Conservation (phyloP, 2,329 filamentous ascomycete species). For the Botrytis byssoidea region DNA sequence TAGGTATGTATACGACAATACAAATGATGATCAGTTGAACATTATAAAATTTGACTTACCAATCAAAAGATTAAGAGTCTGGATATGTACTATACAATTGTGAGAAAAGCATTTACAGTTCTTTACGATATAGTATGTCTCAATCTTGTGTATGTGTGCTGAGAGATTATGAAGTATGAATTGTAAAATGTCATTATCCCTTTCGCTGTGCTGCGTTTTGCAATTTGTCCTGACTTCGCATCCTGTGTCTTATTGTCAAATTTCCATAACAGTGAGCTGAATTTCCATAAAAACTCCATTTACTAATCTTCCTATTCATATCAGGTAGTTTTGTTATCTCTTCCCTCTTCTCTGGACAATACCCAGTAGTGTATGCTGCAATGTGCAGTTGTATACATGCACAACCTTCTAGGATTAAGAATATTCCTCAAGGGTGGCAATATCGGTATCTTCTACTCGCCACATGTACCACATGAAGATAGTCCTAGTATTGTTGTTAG, state of each 20-base stretch:
- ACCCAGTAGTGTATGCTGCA: too few species aligned
- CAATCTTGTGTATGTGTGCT: neutral
- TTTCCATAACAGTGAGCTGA: neutral
- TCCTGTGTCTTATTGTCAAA: neutral
- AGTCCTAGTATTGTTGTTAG: conserved; percentile 52
- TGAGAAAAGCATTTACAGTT: accelerated
- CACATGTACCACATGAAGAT: conserved; percentile 99
- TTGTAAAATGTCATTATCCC: neutral
- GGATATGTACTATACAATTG: neutral
- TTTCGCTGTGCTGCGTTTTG: neutral
- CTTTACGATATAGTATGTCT: neutral
- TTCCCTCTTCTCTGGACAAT: neutral
- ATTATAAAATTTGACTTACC: neutral
- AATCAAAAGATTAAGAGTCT: too few species aligned
- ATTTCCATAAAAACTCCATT: neutral
- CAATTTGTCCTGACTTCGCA: neutral
- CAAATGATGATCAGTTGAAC: too few species aligned
- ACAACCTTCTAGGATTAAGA: neutral
- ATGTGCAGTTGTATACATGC: neutral
- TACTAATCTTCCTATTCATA: neutral
- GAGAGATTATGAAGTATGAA: neutral
- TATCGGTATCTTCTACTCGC: conserved; percentile 77
- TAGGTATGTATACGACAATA: too few species aligned
- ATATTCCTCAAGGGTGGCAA: conserved; percentile 54
- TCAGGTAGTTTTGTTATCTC: accelerated